phyloP scores from a whole-genome alignment of 352 stramenopile genomes.

The Phytophthora idaei region DNA sequence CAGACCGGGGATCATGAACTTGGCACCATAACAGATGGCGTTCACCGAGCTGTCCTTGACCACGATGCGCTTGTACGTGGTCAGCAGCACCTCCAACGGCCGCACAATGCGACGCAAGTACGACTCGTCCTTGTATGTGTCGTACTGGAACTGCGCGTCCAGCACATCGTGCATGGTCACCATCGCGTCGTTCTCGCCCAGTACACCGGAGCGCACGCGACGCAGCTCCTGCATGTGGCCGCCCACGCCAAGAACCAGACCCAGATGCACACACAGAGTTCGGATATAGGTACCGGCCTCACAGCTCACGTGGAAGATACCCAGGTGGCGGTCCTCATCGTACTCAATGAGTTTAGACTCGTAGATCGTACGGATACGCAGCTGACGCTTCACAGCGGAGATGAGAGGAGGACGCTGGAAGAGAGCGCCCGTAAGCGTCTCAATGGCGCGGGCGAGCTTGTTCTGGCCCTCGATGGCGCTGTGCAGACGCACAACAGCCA shows the following conservation, averaged over 20 bases:
- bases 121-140: conserved; percentile 99
- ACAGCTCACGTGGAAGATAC: conserved; percentile 97
- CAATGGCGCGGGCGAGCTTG: conserved; percentile 95
- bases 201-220: conserved; percentile 96
- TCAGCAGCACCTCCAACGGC: conserved; percentile 98
- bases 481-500: conserved; percentile 98
- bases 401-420: conserved; percentile 99
- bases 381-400: conserved; percentile 99
- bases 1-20: conserved; percentile 99
- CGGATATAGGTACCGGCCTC: conserved; percentile 99
- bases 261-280: conserved; percentile 99
- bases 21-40: conserved; percentile 99
- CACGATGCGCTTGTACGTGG: conserved; percentile 99
- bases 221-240: conserved; percentile 99
- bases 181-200: conserved; percentile 97
- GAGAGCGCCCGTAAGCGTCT: conserved; percentile 99
- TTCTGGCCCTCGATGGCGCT: conserved; percentile 92
- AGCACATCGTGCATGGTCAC: conserved; percentile 99
- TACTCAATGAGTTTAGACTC: conserved; percentile 99
- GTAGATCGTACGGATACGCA: conserved; percentile 99
- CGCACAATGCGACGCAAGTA: conserved; percentile 98
- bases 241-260: conserved; percentile 96
- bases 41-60: conserved; percentile 99
- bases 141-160: conserved; percentile 99
- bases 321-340: conserved; percentile 97